Conservation (phyloP, 2,329 filamentous ascomycete species). For the Trichophyton mentagrophytes region DNA sequence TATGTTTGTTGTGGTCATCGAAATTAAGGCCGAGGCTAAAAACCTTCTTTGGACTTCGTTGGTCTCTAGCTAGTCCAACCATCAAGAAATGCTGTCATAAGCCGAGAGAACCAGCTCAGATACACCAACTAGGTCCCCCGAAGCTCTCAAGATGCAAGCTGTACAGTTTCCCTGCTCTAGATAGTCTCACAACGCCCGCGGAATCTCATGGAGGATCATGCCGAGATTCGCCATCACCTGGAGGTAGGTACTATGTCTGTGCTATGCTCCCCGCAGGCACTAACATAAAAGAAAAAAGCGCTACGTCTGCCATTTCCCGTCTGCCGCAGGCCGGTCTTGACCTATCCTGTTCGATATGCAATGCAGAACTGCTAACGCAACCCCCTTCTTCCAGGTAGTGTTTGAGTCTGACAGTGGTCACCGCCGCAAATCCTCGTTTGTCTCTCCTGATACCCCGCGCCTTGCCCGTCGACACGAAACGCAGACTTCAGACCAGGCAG, state of each 20-base stretch:
- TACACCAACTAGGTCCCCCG: neutral
- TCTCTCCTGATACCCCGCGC: constrained; percentile 30
- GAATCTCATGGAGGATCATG: constrained; percentile 2
- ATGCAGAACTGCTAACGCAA: neutral
- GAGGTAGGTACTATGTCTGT: neutral
- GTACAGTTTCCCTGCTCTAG: neutral
- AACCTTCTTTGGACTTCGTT: neutral
- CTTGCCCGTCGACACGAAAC: constrained; percentile 27
- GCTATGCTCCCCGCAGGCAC: neutral
- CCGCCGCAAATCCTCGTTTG: constrained; percentile 50
- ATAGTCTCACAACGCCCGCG: neutral
- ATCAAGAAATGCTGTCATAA: neutral
- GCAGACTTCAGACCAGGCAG: constrained; percentile 16
- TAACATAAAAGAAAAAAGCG: neutral
- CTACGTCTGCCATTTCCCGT: neutral
- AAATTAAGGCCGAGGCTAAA: neutral
- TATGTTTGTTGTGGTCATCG: neutral
- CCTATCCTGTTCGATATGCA: neutral
- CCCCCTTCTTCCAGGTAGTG: constrained; percentile 31
- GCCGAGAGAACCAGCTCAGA: neutral
- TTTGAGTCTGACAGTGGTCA: constrained; percentile 30
- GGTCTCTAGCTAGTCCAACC: too few species aligned
- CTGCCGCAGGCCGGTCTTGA: neutral
- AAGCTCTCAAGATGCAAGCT: neutral
- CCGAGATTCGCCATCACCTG: constrained; percentile 3